These are phyloP conservation scores for Wickerhamomyces tratensis DNA, from an alignment of 805 yeast species.

Conservation along the genomic window DNA sequence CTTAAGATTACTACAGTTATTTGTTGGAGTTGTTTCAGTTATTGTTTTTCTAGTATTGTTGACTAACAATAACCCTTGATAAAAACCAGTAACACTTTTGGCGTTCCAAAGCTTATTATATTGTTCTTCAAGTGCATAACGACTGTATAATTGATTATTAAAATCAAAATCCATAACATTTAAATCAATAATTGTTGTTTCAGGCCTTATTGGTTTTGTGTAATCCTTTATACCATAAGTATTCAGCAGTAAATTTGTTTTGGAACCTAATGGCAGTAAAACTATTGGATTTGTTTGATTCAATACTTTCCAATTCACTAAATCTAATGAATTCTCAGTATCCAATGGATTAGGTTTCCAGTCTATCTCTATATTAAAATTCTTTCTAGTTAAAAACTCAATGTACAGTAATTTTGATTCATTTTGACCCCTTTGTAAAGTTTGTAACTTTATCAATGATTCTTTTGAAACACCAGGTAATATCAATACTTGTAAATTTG, in stretches of 20 bases:
- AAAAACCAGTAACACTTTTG: constrained; percentile 6
- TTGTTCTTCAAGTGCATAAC: constrained; percentile 1
- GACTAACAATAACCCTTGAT: constrained; percentile 8
- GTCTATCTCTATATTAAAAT: constrained; percentile 6
- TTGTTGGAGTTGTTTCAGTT: too few relatives aligned
- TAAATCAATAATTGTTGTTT: constrained; percentile 11
- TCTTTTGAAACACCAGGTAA: constrained; percentile 10
- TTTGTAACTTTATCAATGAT: constrained; percentile 11
- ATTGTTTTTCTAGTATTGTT: too few relatives aligned
- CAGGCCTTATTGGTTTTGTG: not conserved
- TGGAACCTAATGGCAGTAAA: constrained; percentile 12
- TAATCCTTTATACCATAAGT: constrained; percentile 3
- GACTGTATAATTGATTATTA: not conserved
- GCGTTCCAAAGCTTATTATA: constrained; percentile 11
- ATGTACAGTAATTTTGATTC: constrained; percentile 9
- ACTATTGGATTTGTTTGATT: constrained; percentile 3
- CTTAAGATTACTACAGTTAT: too few relatives aligned
- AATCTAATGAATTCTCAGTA: constrained; percentile 3
- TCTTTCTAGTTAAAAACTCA: constrained; percentile 6
- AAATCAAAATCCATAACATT: constrained; percentile 7
- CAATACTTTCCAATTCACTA: constrained; percentile 8
- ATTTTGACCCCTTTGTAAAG: constrained; percentile 1
- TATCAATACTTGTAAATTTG: constrained; percentile 11
- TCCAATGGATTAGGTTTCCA: constrained; percentile 5
- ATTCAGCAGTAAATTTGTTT: constrained; percentile 5